phyloP scores from a whole-genome alignment of 2,329 filamentous ascomycete genomes.

The Aspergillus japonicus region DNA sequence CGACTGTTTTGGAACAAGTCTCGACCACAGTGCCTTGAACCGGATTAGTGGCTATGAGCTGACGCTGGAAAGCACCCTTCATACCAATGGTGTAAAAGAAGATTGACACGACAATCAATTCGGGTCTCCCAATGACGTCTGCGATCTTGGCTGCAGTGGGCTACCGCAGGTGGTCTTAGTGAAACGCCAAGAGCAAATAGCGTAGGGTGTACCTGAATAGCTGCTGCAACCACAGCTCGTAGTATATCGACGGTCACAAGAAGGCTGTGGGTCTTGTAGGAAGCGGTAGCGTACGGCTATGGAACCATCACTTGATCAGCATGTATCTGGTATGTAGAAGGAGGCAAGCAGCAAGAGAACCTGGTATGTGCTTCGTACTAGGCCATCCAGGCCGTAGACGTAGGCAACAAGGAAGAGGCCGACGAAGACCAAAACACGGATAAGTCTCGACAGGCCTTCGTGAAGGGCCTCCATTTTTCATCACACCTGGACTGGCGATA shows the following conservation, averaged over 20 bases:
- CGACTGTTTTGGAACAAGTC: conserved; percentile 50
- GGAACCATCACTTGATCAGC: not conserved
- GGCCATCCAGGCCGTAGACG: conserved; percentile 62
- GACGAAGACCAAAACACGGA: conserved; percentile 59
- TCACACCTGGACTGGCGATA: conserved; percentile 51
- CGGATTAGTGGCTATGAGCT: not conserved
- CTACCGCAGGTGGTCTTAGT: conserved; percentile 26
- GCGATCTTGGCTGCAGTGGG: conserved; percentile 62
- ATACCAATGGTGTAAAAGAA: conserved; percentile 55
- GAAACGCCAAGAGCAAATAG: not conserved
- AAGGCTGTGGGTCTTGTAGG: conserved; percentile 54
- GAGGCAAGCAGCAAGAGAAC: conserved; percentile 9
- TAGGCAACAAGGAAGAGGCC: conserved; percentile 64
- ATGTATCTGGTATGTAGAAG: conserved; percentile 5
- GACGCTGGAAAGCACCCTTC: not conserved
- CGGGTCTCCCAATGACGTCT: conserved; percentile 62
- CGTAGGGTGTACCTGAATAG: conserved; percentile 44
- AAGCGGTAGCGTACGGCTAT: conserved; percentile 53
- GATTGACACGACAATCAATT: conserved; percentile 56
- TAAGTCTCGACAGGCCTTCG: conserved; percentile 50
- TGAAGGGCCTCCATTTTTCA: conserved; percentile 58
- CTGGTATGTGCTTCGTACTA: conserved; percentile 54
- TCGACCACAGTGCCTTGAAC: conserved; percentile 55
- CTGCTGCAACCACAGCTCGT: conserved; percentile 59
- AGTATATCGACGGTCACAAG: conserved; percentile 60